Evolutionary conservation across 164 flowering plant genomes (phyloP), one percentile per base, ranked within the genome.

Genomic region (Nymphaea colorata): DNA sequence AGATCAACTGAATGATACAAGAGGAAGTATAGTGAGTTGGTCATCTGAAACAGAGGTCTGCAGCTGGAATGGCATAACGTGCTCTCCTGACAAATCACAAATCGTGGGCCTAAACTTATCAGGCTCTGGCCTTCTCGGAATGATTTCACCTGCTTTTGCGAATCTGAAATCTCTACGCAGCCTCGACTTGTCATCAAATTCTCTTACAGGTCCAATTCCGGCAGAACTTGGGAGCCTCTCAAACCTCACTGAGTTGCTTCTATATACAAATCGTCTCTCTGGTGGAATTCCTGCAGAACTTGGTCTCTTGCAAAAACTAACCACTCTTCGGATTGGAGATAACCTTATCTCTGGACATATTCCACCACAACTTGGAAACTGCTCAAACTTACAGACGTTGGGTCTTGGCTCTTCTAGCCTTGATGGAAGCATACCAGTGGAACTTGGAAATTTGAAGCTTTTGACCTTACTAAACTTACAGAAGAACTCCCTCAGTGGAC

Each of bases 291-390:
- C 98, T 71, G 18, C 67, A 5, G 90, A 89, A 73, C 67, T 91
- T 61, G 83, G 87, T 64, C 79, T 78, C 61, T 68, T 93, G 83
- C 80, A 72, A 64, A 85, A 80, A 57, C 68, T 93, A 81, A 79
- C 80, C 73, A 84, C 85, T 66, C 83, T 93, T 55, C 82, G 98
- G 76, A 75, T 89, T 16, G 98, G 98, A 61, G 84, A 85, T 59
- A 93, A 93, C 80, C 5, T 69, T 79, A 69, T 90, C 18, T 66
- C 79, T 4, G 97, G 96, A 15, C 76, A 78, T 68, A 79, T 89
- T 45, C 42, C 81, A 2, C 74, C 82, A 6, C 47, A 44, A 43
- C 75, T 93, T 69, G 90, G 94, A 6, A 82, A 83, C 65, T 82
- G 88, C 75, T 75, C 78, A 43, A 81, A 86, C 71, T 74, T 93